A percentile compares a stretch with the other conserved stretches of the same genome.
Evolutionary conservation across 345 rosid genomes (phyloP).

Genomic region (Laguncularia racemosa): DNA sequence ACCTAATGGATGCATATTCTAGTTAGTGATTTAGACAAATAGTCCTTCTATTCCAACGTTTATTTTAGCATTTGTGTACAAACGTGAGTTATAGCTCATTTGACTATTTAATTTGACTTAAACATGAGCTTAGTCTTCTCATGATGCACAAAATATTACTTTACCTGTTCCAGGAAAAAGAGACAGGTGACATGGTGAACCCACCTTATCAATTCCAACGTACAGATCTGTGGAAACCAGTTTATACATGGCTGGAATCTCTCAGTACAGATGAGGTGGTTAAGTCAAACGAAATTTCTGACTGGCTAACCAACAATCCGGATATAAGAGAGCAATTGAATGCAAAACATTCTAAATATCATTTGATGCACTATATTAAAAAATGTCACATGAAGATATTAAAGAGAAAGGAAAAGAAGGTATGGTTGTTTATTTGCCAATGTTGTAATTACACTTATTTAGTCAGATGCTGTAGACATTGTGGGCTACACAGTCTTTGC

Average conservation of each 20-base stretch:
- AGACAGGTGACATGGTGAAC: conserved; percentile 29
- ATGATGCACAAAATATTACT: neutral
- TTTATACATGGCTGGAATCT: conserved; percentile 84
- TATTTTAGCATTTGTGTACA: too few species aligned
- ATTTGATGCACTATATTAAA: conserved; percentile 90
- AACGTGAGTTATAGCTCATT: too few species aligned
- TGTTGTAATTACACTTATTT: neutral
- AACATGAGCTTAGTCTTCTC: too few species aligned
- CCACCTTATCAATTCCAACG: conserved; percentile 82
- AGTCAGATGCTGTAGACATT: neutral
- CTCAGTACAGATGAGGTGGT: conserved; percentile 69
- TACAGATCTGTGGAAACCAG: conserved; percentile 84
- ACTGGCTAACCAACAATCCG: conserved; percentile 71
- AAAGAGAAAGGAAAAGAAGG: conserved; percentile 74
- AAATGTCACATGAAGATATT: conserved; percentile 93
- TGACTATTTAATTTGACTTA: too few species aligned
- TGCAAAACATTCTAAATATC: conserved; percentile 81
- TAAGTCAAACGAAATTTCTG: conserved; percentile 75
- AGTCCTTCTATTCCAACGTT: too few species aligned
- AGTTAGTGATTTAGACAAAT: too few species aligned
- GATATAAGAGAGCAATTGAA: conserved; percentile 57
- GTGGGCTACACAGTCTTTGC: too few species aligned
- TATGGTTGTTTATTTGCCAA: neutral
- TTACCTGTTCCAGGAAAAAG: conserved; percentile 23
- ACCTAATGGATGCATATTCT: too few species aligned